Base-by-base conservation (phyloP, 495 filamentous ascomycete genomes). In the Aspergillus olivimuriae region DNA sequence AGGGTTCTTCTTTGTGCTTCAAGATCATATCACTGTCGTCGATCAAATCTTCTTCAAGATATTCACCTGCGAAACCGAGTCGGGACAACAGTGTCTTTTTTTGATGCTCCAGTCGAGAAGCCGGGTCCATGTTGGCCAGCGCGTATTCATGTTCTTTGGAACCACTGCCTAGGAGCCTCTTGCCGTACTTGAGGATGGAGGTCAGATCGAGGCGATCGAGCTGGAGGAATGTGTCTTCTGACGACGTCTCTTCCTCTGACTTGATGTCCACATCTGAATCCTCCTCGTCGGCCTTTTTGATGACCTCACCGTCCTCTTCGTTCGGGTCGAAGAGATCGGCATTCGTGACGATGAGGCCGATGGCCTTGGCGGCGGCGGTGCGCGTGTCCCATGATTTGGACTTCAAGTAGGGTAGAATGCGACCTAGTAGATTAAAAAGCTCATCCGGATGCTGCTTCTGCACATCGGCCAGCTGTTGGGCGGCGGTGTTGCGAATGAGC, bases 391-490 rank as follows among this genome's bases (percentile, higher is more conserved):
- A 98, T 46, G 86, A 88, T 58, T 89, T 95, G 43, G 89, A 88
- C 43, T 83, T 77, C 12, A 97, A 76, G 63, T 94, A 96, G 2
- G 94, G 89, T 14, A 97, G 78, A 32, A 98, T 90, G 35, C 91
- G 77, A n/a, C 88, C 88, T n/a, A 98, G 75, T 6, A 98, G 75
- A 53, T 97, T 96, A 65, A 96, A 97, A 3, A 97, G 73, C 57
- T 98, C 92, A 62, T 97, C 91, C 0, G 94, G 92, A 57, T 97
- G 94, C 50, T 90, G 83, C 58, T 94, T 97, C 64, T 97, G 94
- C 47, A 95, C 89, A 71, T 97, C 92, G 26, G 86, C 91, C 28
- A 98, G 78, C 69, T 98, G 92, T 57, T 92, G 85, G 26, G 94
- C 94, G 44, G 92, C 92, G 45, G 92, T 97, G 49, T 95, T 92